Evolutionary conservation across 2,329 filamentous ascomycete species (phyloP), one percentile per base, ranked within the genome.

Genomic region (Fusarium caatingaense): DNA sequence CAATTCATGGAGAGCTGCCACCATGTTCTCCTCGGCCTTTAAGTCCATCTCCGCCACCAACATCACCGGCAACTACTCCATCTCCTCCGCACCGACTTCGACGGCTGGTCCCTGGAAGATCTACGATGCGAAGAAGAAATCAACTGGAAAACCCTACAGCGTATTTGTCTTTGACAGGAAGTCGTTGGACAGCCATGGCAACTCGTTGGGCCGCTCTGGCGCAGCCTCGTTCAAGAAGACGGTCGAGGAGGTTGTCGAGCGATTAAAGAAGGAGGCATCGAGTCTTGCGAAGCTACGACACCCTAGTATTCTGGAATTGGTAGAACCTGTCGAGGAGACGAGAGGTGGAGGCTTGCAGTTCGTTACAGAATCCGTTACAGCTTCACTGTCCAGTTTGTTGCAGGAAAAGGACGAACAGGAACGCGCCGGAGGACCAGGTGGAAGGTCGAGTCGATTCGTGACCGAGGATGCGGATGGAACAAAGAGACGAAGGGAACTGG

Each of bases 111-210:
- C 94, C 62, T 99, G 96, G 96, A 97, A 94, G 83, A 96, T 99
- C 76, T 95, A 95, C 86, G 94, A 98, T 83, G 94, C 93, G 63
- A 98, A 97, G 85, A 97, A 97, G 83, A 98, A 98, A 82, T 93
- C 92, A 30, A 97, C 94, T 0, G 93, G 93, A 72, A 97, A 96
- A 79, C 81, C 91, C 10, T 96, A 91, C 58, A 98, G 94, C 18
- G 90, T 98, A 72, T 99, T 98, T 76, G 90, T 98, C 71, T 98
- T 98, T 79, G 96, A 99, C 72, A 91, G 90, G 78, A 97, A 97
- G 81, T 88, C 89, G 1, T 84, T 99, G 57, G 94, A 98, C 61
- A 83, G 88, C 12, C 79, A 82, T 60, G 77, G 77, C 53, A 78
- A 64, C 70, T 78, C 80, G 1, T 63, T 82, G n/a, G 80, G 81